Base-by-base conservation (phyloP, 306 rosid species). In the Acmispon strigosus region DNA sequence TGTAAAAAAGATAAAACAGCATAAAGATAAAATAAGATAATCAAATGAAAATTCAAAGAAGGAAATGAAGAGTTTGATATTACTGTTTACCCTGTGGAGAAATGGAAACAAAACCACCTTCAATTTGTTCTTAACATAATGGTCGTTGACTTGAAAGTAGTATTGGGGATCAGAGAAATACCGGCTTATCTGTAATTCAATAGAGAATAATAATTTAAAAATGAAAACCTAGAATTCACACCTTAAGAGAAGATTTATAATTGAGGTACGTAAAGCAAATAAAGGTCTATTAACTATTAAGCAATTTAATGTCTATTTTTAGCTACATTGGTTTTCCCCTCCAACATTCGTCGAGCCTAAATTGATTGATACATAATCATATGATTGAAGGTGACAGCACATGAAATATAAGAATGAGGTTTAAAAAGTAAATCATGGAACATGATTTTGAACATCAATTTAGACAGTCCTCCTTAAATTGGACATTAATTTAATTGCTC, bases 61-160 rank as follows among this genome's bases (percentile, higher is more conserved):
- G 45, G 20, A 36, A 42, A 66, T 22, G 18, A 69, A 85, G 62
- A 64, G 48, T 52, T 50, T 6, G 19, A 52, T 34, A 56, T 50
- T 72, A 61, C 51, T 47, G 14, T 90, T 81, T 83, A 91, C 99
- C 96, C 99, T 76, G 81, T 94, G 97, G 37, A 94, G 90, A 85
- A 94, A 94, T 20, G 99, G 99, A 48, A 89, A 82, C 70, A 94
- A 84, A 68, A 94, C 91, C 66, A 91, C 96, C 96, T 94, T 94
- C 90, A 94, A 84, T 76, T 94, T 94, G 92, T 94, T 94, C 86
- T 90, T 84, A 60, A 91, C 97, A 76, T 89, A 94, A 22, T 87
- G 99, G 73, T 91, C 96, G 74, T 91, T 94, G 78, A 94, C 97
- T 91, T 94, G 99, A 74, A 91, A 94, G 78, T 94, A 94, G 79